phyloP scores from a whole-genome alignment of 345 rosid genomes.

The Syzygium jambos region DNA sequence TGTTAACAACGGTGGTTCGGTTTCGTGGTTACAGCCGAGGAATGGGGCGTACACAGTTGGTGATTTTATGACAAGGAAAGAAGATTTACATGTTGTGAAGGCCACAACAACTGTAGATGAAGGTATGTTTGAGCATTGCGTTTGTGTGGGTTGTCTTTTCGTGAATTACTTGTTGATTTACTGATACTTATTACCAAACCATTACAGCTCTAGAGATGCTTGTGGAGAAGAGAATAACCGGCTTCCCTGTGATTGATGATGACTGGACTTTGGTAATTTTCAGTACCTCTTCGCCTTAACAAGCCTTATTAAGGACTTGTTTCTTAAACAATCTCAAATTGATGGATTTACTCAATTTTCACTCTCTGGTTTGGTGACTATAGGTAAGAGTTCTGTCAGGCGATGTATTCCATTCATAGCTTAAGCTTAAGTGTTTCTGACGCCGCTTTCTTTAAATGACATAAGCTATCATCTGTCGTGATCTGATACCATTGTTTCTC shows the following conservation, averaged over 20 bases:
- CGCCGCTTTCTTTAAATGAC: neutral
- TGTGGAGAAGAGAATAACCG: conserved; percentile 80
- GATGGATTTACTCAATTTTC: neutral
- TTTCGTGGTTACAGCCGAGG: conserved; percentile 27
- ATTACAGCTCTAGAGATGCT: conserved; percentile 66
- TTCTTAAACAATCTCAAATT: neutral
- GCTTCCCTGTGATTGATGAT: conserved; percentile 87
- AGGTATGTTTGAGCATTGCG: conserved; percentile 30
- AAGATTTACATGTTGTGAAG: conserved; percentile 59
- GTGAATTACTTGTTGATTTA: neutral
- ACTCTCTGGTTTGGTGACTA: neutral
- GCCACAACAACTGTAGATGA: conserved; percentile 74
- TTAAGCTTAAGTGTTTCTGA: neutral
- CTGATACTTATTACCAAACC: neutral
- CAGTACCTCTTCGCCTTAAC: neutral
- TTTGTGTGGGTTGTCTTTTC: neutral
- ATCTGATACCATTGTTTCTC: neutral
- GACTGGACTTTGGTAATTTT: conserved; percentile 72
- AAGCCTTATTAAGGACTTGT: neutral
- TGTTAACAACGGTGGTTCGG: neutral
- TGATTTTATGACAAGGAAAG: conserved; percentile 80
- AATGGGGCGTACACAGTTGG: conserved; percentile 71
- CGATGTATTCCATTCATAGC: neutral
- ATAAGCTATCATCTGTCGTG: neutral
- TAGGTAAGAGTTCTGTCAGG: neutral